Conservation (phyloP, 768 basidiomycete genomes). For the Phaffia tasmanica region DNA sequence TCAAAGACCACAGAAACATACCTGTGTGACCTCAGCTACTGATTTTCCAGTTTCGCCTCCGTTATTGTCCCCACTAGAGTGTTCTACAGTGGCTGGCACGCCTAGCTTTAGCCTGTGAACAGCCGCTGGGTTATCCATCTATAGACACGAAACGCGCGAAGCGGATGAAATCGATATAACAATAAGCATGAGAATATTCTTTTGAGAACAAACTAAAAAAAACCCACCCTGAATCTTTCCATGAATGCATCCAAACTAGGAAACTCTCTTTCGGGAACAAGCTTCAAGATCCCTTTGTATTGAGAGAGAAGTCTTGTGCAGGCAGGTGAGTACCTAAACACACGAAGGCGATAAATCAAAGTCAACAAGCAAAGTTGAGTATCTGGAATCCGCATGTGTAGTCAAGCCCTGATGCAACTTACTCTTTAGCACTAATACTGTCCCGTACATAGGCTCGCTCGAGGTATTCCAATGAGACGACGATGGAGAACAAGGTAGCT, state of each 20-base stretch:
- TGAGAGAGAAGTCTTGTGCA: slow-evolving; percentile 88
- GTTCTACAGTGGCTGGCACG: slow-evolving; percentile 92
- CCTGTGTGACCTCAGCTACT: slow-evolving; percentile 97
- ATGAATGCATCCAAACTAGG: slow-evolving; percentile 81
- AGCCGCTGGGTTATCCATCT: slow-evolving; percentile 92
- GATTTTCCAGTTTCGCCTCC: slow-evolving; percentile 89
- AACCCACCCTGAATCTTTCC: slow-evolving; percentile 64
- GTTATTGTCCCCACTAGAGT: slow-evolving; percentile 50
- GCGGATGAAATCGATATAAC: neutral
- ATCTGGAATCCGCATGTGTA: neutral
- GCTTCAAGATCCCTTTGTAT: slow-evolving; percentile 93
- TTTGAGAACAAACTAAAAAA: neutral
- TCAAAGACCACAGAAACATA: slow-evolving; percentile 35
- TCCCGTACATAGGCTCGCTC: slow-evolving; percentile 93
- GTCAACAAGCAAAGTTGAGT: too few relatives aligned
- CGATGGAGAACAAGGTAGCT: slow-evolving; percentile 81
- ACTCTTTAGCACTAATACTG: slow-evolving; percentile 82
- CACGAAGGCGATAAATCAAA: neutral
- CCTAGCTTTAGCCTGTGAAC: slow-evolving; percentile 80
- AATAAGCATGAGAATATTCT: neutral
- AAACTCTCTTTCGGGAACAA: slow-evolving; percentile 72
- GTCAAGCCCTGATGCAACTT: slow-evolving; percentile 38
- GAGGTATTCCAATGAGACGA: slow-evolving; percentile 83
- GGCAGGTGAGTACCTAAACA: slow-evolving; percentile 83
- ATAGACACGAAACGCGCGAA: neutral